These are phyloP conservation scores for Naganishia kalamii DNA, from an alignment of 768 basidiomycete species.

Conservation along the genomic window DNA sequence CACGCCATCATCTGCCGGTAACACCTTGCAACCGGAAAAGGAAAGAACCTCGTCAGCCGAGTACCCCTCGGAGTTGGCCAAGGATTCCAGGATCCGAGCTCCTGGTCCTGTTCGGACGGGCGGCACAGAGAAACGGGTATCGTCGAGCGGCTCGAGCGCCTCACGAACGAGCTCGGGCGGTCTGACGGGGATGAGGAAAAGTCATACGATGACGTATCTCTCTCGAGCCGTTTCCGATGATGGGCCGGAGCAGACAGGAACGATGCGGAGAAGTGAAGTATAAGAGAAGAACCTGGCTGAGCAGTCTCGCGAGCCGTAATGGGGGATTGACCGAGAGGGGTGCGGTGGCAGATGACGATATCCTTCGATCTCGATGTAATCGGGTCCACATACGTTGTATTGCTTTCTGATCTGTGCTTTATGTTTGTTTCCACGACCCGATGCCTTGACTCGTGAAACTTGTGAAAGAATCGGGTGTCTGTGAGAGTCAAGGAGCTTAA, in stretches of 20 bases:
- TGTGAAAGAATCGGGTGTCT: too few relatives aligned
- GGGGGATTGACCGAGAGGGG: too few relatives aligned
- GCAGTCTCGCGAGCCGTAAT: too few relatives aligned
- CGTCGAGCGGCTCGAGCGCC: neutral
- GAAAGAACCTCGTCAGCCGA: neutral
- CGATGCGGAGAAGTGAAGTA: neutral
- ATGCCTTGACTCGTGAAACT: too few relatives aligned
- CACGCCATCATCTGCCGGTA: neutral
- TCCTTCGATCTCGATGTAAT: too few relatives aligned
- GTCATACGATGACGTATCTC: neutral
- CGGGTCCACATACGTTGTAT: too few relatives aligned
- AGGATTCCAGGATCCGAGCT: neutral
- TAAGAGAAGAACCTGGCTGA: too few relatives aligned
- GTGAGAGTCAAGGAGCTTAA: too few relatives aligned
- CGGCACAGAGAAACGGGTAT: neutral
- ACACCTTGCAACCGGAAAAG: neutral
- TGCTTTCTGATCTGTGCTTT: too few relatives aligned
- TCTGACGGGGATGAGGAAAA: neutral
- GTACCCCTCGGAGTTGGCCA: conserved; percentile 2
- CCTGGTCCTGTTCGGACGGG: neutral
- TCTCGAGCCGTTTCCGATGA: neutral
- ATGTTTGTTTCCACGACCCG: too few relatives aligned
- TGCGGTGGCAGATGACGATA: too few relatives aligned
- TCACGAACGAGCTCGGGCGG: neutral
- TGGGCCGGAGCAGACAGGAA: neutral